Evolutionary conservation across 2,329 filamentous ascomycete species (phyloP), one percentile per base, ranked within the genome.

Genomic region (Penicillium sp.): DNA sequence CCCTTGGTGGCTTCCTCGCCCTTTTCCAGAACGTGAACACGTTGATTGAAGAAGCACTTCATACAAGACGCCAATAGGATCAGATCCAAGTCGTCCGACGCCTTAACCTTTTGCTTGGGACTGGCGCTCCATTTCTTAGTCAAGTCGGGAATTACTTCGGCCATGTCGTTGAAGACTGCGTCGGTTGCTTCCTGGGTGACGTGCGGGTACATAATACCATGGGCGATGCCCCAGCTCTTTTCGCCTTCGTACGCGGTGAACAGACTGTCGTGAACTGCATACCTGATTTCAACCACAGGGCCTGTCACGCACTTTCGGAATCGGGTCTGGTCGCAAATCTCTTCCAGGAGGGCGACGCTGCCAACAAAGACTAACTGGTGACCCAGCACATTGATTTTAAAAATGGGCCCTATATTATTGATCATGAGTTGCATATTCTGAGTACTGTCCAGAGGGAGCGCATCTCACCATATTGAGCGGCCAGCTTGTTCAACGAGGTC

Each of bases 241-340:
- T 79, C 76, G 2, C 65, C 60, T 47, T 73, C 59, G 54, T 71
- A 64, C 6, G 74, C 85, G 0, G 85, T 89, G 65, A 90, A 89
- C 4, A 90, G 77, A 24, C 85, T 86, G 74, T 87, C 85, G 54
- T 83, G 76, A 1, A 85, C 78, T 18, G 80, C 81, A 53, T 82
- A 77, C 58, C 86, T 75, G 43, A 90, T 77, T 64, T 86, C 68
- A 8, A 72, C 61, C 2, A 87, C 70, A 0, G 77, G 74, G 7
- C 67, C 69, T 60, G 88, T 88, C 23, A 78, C 68, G 49, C 63
- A 68, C 62, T 72, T 73, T 23, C 65, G 70, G 66, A 89, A 88
- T 16, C 85, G 77, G 52, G 76, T 82, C 69, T 89, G 84, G 54
- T 89, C 82, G 62, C 84, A 88, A 15, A 83, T 66, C 63, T 89